Evolutionary conservation across 371 early-diverging fungal genomes (phyloP).

Genomic region (Lichtheimia corymbifera): DNA sequence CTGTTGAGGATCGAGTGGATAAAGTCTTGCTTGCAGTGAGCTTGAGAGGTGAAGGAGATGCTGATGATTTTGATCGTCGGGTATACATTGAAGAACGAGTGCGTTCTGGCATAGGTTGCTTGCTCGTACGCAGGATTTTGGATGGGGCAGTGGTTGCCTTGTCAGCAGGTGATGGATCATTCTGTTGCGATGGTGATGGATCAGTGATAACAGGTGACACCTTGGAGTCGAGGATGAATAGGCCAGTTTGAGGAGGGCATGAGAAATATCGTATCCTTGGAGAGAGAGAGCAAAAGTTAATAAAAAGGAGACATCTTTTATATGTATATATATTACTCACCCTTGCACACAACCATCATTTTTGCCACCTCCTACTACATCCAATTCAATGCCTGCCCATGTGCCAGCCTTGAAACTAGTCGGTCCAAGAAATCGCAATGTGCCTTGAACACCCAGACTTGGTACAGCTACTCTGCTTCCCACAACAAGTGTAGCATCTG

Average conservation of each 20-base stretch:
- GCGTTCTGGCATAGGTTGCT: constrained; percentile 2
- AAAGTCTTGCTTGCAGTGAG: constrained; percentile 4
- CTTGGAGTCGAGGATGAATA: constrained; percentile 57
- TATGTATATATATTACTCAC: constrained; percentile 30
- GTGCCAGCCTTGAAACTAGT: constrained; percentile 67
- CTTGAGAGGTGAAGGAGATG: background rate
- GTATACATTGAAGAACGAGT: constrained; percentile 1
- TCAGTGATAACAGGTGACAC: background rate
- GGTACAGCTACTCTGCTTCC: constrained; percentile 64
- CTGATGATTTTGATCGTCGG: constrained; percentile 9
- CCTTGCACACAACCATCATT: constrained; percentile 79
- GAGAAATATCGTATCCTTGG: constrained; percentile 59
- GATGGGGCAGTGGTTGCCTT: background rate
- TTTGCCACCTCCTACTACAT: constrained; percentile 72
- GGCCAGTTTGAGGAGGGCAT: constrained; percentile 68
- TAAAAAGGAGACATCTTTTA: background rate
- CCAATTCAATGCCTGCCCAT: constrained; percentile 85
- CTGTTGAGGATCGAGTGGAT: background rate
- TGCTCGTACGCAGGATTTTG: constrained; percentile 5
- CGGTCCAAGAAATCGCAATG: constrained; percentile 66
- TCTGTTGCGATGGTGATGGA: background rate
- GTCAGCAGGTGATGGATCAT: background rate
- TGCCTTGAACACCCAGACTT: constrained; percentile 55
- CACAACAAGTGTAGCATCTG: constrained; percentile 10
- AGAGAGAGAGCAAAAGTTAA: background rate